Evolutionary conservation across 768 basidiomycete genomes (phyloP), one percentile per base, ranked within the genome.

Genomic region (Brasilioporus rufonigricans): DNA sequence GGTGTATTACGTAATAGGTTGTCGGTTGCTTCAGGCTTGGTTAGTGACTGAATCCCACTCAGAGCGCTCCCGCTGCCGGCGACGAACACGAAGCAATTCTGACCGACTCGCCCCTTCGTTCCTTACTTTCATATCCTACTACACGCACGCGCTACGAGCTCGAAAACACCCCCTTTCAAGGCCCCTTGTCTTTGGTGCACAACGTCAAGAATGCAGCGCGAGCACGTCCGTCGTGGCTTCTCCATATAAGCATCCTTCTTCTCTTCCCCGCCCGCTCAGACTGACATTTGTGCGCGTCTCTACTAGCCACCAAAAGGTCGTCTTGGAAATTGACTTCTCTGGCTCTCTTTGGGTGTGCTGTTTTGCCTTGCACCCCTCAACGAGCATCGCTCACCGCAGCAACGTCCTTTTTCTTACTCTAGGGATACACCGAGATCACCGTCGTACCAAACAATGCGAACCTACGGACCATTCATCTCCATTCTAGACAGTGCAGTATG

Each of bases 271-370:
- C 36, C 47, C 51, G 50, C 44, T 24, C 70, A 64, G 74, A 58
- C 71, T 81, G 80, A 81, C 83, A 69, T 76, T 70, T 48, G 5
- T 57, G 64, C 68, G 64, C 71, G 78, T 84, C 70, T 86, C 71
- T 85, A 93, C 88, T 86, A 91, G 89, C 74, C 91, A 96, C 75
- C 96, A 98, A 81, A 93, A 93, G 71, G 94, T 97, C 48, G 90
- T 91, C 58, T 77, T 98, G 61, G 93, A 96, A 75, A 85, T 98
- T 57, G 92, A 95, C 77, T 93, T 97, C 71, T 80, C 87, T 9
- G 96, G 96, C 21, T 79, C 79, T 66, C 79, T 94, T 64, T 89
- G 89, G 82, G 94, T 91, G 74, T 60, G 84, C 67, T 32, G 49
- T 52, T 61, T 71, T 60, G 5, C 65, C 67, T 52, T 58, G 56